Base-by-base conservation (phyloP, 192 early-diverging fungal species). In the Phycomyces blakesleeanus region DNA sequence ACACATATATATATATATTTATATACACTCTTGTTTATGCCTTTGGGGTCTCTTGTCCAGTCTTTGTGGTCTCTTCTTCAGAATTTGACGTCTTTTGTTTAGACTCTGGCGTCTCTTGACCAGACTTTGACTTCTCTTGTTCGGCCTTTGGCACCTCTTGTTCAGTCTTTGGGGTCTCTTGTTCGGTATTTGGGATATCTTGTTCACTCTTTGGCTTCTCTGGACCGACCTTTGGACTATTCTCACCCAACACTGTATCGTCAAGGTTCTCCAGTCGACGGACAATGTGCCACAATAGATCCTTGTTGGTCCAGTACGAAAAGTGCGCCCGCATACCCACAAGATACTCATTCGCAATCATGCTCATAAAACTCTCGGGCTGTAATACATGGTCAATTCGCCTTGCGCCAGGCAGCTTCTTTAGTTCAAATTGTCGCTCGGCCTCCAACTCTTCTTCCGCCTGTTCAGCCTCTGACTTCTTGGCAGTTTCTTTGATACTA, bases 291-390 rank as follows among this genome's bases (percentile, higher is more conserved):
- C 73, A 75, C 7, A 71, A 14, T 10, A 76, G 29, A 57, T 83
- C 78, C 68, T 77, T 79, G 53, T 76, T 83, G 14, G 74, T 79
- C 81, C 81, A 83, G 42, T 83, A 83, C 1, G 74, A 75, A 66
- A 83, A 83, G 69, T 83, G 81, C 16, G 78, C 78, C 18, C 81
- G 54, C 52, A 83, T 70, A 3, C 81, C 81, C 42, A 83, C 64
- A 10, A 83, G 66, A 42, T 83, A 83, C 60, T 83, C 81, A 51
- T 80, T 83, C 0, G 78, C 75, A 34, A 80, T 78, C 67, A 80
- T 79, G 37, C 77, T 76, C 51, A 79, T 76, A 12, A 78, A 67
- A 24, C 76, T 69, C 52, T 83, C 81, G n/a, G 68, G 68, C 22
- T 83, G 81, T 16, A 83, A 60, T 49, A 78, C 77, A 68, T 76